A percentile compares a stretch with the other conserved stretches of the same genome.
These are phyloP conservation scores for Geotrichum citri-aurantii DNA, from an alignment of 1,139 yeast species.

Conservation along the genomic window DNA sequence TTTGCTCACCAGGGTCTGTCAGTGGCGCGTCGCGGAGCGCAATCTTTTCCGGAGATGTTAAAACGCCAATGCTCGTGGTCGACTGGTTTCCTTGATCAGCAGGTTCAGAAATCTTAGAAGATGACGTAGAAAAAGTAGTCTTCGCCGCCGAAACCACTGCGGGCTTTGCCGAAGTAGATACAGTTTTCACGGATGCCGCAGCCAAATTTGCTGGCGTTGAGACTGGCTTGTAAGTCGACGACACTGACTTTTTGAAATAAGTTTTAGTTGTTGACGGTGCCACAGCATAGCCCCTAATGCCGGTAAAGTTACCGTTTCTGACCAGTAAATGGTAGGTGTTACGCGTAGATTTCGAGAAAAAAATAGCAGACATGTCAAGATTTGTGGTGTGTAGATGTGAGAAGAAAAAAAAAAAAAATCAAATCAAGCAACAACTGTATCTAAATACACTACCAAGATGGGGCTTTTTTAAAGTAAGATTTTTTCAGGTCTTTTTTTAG, in stretches of 20 bases:
- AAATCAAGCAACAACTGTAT: background rate
- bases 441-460: background rate
- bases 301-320: background rate
- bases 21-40: background rate
- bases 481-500: background rate
- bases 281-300: conserved; percentile 2
- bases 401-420: background rate
- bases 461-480: background rate
- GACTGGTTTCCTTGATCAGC: background rate
- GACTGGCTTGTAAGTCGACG: conserved; percentile 1
- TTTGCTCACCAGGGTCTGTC: background rate
- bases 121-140: background rate
- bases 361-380: background rate
- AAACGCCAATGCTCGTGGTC: background rate
- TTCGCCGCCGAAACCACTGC: background rate
- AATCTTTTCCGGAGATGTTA: background rate
- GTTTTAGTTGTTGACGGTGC: background rate
- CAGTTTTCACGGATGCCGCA: background rate
- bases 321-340: background rate
- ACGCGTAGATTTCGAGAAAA: background rate
- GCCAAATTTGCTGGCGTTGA: background rate
- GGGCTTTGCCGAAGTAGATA: background rate
- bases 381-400: background rate
- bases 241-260: conserved; percentile 2
- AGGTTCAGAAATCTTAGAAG: background rate